Evolutionary conservation across 2,329 filamentous ascomycete genomes (phyloP).

Genomic region (Elsinoe fawcettii): DNA sequence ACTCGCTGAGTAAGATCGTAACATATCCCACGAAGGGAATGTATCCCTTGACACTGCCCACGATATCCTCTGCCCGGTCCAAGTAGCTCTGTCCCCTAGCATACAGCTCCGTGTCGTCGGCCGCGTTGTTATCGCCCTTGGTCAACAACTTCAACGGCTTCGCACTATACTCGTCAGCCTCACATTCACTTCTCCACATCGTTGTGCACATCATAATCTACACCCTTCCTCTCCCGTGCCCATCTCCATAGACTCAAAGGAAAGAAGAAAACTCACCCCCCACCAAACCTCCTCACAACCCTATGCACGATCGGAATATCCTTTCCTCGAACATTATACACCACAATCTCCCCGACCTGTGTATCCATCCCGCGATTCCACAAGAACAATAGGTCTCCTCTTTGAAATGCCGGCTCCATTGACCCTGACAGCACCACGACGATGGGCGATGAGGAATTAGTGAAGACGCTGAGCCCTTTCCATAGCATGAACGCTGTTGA

Average conservation of each 20-base stretch:
- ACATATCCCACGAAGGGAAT: conserved; percentile 95
- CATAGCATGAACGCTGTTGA: conserved; percentile 87
- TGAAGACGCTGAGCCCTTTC: conserved; percentile 77
- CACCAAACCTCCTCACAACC: conserved; percentile 64
- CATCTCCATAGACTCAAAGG: not conserved
- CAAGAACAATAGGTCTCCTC: conserved; percentile 66
- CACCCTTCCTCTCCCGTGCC: not conserved
- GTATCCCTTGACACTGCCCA: conserved; percentile 86
- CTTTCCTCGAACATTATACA: conserved; percentile 83
- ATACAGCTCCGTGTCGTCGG: conserved; percentile 88
- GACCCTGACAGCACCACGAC: conserved; percentile 78
- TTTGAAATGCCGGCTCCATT: conserved; percentile 77
- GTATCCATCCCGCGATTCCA: conserved; percentile 61
- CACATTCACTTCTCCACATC: conserved; percentile 20
- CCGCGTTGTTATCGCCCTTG: conserved; percentile 93
- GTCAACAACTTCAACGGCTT: conserved; percentile 65
- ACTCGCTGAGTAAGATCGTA: conserved; percentile 88
- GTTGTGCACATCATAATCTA: not conserved
- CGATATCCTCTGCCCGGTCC: conserved; percentile 72
- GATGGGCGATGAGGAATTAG: conserved; percentile 60
- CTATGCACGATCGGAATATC: conserved; percentile 97
- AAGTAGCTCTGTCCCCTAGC: conserved; percentile 81
- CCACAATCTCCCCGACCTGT: conserved; percentile 64
- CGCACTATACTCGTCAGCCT: conserved; percentile 30
- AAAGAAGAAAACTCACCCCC: conserved; percentile 40